Evolutionary conservation across 495 filamentous ascomycete genomes (phyloP), one percentile per base, ranked within the genome.

Genomic region (Penicillium herquei): DNA sequence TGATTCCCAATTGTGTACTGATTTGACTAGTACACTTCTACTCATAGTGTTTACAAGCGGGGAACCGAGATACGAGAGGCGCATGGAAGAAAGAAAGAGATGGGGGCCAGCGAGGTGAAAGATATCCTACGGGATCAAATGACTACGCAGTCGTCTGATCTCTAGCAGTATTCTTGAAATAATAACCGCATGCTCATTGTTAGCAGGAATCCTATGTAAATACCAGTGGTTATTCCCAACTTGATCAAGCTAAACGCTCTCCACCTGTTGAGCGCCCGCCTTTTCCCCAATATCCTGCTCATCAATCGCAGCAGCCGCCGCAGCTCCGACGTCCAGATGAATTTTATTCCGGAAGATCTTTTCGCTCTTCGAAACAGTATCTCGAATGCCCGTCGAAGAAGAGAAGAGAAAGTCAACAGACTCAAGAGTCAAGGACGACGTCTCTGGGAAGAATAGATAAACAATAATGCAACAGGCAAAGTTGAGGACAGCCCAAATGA

Each of bases 401-500:
- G 34, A 37, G 6, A 37, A 37, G 34, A 37, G 34, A 7, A 58
- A 48, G 33, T 72, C 63, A 6, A 68, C 63, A 10, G 57, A 55
- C 53, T 70, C 67, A 6, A 69, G 39, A n/a, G 58, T 61, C 11
- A 61, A 59, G 0, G 60, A 64, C 7, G 66, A 61, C 7, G 66
- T 69, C 51, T 72, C 68, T 8, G 68, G 66, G 41, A 64, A 69
- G 26, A 69, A 56, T 16, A 63, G 59, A 49, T 60, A 70, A 11
- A 77, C 57, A 26, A 76, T 58, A 0, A 68, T 64, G 5, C 72
- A 61, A 45, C 63, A 74, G 7, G 65, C 59, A 14, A 75, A 51
- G 39, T 78, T 75, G 14, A 73, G 57, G 8, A 59, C 70, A 10
- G 69, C 73, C 18, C 75, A 76, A 16, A 75, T 64, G 52, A 74